Conservation (phyloP, 257 asterid species). For the Nicotiana paniculata region DNA sequence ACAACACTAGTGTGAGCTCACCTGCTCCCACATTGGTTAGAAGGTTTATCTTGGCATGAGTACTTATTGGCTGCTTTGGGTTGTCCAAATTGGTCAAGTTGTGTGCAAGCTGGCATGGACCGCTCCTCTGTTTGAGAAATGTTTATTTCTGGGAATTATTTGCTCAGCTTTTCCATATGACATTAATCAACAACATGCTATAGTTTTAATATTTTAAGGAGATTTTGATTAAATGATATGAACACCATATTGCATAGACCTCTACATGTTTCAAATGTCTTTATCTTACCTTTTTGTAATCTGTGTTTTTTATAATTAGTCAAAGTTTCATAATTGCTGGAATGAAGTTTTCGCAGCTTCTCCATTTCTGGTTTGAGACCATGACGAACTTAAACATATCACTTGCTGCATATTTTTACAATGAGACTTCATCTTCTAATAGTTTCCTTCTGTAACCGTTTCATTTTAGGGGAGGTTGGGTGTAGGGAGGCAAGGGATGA, state of each 20-base stretch:
- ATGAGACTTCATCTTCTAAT: background rate
- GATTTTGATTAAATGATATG: background rate
- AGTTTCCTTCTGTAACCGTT: background rate
- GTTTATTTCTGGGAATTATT: background rate
- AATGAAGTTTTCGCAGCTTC: background rate
- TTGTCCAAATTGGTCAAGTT: background rate
- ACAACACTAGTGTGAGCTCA: background rate
- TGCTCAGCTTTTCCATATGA: background rate
- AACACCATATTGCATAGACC: background rate
- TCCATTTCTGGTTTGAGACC: background rate
- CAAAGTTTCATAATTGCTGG: background rate
- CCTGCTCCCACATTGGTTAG: background rate
- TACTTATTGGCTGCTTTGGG: background rate
- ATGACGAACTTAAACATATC: background rate
- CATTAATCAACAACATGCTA: background rate
- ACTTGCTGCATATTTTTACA: background rate
- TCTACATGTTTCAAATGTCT: background rate
- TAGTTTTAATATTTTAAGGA: background rate
- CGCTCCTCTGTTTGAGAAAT: background rate
- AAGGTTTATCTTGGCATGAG: background rate
- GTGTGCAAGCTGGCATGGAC: background rate
- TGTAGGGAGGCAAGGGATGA: background rate
- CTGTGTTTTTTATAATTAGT: background rate
- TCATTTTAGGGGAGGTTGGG: background rate
- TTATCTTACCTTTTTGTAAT: background rate